Conservation (phyloP, 2,329 filamentous ascomycete species). For the Diplocarpon rosae region DNA sequence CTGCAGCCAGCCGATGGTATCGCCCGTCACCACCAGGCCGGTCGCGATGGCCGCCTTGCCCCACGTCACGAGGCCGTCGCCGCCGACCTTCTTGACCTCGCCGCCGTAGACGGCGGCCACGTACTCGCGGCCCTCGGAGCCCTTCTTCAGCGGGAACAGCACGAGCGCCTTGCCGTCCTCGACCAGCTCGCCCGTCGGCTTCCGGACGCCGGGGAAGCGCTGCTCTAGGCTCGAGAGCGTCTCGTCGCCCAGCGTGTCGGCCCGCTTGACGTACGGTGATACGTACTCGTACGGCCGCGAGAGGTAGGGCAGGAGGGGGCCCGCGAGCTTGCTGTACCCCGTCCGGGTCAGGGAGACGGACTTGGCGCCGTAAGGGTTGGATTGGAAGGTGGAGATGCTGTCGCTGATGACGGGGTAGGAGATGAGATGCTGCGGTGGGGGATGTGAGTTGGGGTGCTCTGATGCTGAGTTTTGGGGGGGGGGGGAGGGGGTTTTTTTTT, state of each 20-base stretch:
- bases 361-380: slow-evolving; percentile 73
- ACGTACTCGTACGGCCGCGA: slow-evolving; percentile 71
- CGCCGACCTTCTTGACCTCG: slow-evolving; percentile 52
- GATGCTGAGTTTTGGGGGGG: neutral
- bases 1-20: slow-evolving; percentile 51
- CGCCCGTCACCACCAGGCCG: slow-evolving; percentile 52
- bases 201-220: slow-evolving; percentile 62
- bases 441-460: neutral
- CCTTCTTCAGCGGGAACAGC: slow-evolving; percentile 51
- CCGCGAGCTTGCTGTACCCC: slow-evolving; percentile 52
- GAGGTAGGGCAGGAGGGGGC: slow-evolving; percentile 69
- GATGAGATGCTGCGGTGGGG: slow-evolving; percentile 55
- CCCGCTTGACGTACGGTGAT: slow-evolving; percentile 73
- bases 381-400: slow-evolving; percentile 65
- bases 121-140: slow-evolving; percentile 50
- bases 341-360: slow-evolving; percentile 66
- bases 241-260: slow-evolving; percentile 64
- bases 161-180: slow-evolving; percentile 50
- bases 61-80: slow-evolving; percentile 52
- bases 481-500: neutral
- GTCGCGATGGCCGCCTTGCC: slow-evolving; percentile 62
- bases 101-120: slow-evolving; percentile 44
- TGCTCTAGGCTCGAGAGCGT: slow-evolving; percentile 60
- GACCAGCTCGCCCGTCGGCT: slow-evolving; percentile 61
- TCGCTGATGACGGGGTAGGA: slow-evolving; percentile 79